Evolutionary conservation across 768 basidiomycete genomes (phyloP).

Genomic region (Fibroporia radiculosa): DNA sequence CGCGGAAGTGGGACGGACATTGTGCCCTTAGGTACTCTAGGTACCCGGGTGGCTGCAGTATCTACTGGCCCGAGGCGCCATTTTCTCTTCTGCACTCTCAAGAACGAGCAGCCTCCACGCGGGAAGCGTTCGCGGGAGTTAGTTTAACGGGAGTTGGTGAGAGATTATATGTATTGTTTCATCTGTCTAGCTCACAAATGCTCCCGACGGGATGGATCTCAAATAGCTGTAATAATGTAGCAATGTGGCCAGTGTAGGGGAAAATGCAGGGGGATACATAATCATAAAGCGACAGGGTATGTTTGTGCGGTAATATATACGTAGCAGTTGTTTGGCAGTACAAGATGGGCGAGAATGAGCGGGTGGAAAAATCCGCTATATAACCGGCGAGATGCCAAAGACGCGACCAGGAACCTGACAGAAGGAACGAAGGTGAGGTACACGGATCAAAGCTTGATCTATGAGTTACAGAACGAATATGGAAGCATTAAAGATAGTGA

Average conservation of each 20-base stretch:
- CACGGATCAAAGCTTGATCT: neutral
- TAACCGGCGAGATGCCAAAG: conserved; percentile 2
- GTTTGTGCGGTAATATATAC: conserved; percentile 1
- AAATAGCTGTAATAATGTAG: neutral
- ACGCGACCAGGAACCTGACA: neutral
- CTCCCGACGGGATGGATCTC: no score
- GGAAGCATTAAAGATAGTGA: neutral
- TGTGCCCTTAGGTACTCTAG: conserved; percentile 52
- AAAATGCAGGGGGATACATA: conserved; percentile 7
- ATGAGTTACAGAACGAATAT: neutral
- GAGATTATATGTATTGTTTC: no score
- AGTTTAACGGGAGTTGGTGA: neutral
- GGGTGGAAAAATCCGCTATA: neutral
- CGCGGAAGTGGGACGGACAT: conserved; percentile 68
- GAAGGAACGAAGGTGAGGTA: conserved; percentile 3
- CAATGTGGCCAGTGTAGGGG: conserved; percentile 2
- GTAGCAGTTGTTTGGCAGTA: conserved; percentile 1
- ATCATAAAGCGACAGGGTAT: conserved; percentile 5
- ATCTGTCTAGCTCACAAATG: no score
- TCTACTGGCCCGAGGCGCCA: conserved; percentile 70
- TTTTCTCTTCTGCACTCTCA: conserved; percentile 76
- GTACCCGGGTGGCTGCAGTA: conserved; percentile 57
- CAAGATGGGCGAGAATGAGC: conserved; percentile 1
- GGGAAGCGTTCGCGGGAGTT: conserved; percentile 36
- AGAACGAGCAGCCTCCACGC: conserved; percentile 46